Base-by-base conservation (phyloP, 2,329 filamentous ascomycete species). In the Colletotrichum siamense region DNA sequence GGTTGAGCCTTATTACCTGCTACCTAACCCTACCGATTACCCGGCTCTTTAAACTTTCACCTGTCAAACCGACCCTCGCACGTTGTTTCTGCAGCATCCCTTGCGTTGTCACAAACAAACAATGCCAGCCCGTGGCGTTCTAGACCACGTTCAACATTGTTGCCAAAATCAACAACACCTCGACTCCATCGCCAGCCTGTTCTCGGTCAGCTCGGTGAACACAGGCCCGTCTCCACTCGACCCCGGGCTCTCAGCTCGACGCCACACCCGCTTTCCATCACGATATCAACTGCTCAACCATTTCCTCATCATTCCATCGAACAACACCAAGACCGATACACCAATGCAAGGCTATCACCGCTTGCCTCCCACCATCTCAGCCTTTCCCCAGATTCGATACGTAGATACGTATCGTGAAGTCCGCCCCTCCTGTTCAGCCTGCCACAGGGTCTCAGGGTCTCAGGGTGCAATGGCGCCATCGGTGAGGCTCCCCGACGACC, bases 381-480 rank as follows among this genome's bases (percentile, higher is more conserved):
- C 70, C 74, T 74, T 74, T 74, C 74, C 74, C 74, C 74, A 36
- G 74, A 76, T 74, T 76, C 59, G 59, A 76, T 76, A 76, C 74
- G 74, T 76, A 76, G 28, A 57, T 76, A 76, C 70, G 73, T 73
- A 73, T 76, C 70, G 34, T 34, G 70, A 69, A 24, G 59, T 39
- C 55, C 55, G 73, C 73, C 73, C 73, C 73, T 76, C 73, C 64
- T 63, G 70, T 69, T 69, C 70, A 76, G 73, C 64, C 49, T 61
- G 44, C 44, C 49, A 73, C 28, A 63, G 59, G 64, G 64, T 69
- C 70, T 74, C 65, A 73, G 73, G 63, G 69, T 61, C 67, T 69
- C 52, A 65, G 69, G 68, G 69, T 71, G 49, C 74, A 74, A 76
- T 76, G 67, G 65, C 74, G 70, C 74, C 74, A 76, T 76, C 74